Evolutionary conservation across 1,139 yeast genomes (phyloP).

Genomic region (Meyerozyma athensensis): DNA sequence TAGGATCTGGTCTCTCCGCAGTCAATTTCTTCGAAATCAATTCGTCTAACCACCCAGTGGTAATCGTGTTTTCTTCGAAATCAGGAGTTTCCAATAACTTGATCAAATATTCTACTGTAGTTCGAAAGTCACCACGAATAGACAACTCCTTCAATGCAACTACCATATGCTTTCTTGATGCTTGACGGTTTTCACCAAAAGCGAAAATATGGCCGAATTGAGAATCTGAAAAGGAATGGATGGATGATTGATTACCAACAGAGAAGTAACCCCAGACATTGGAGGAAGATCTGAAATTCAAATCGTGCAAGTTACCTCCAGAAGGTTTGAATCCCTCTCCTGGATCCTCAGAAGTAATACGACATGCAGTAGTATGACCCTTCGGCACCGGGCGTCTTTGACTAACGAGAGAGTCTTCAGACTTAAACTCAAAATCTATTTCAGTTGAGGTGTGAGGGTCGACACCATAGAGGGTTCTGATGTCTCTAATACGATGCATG

Average conservation of each 20-base stretch:
- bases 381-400: slow-evolving; percentile 94
- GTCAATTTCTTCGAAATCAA: slow-evolving; percentile 88
- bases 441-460: slow-evolving; percentile 91
- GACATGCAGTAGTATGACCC: slow-evolving; percentile 98
- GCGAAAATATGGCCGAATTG: slow-evolving; percentile 99
- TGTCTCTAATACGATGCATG: slow-evolving; percentile 88
- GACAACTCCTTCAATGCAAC: slow-evolving; percentile 95
- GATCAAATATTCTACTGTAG: slow-evolving; percentile 94
- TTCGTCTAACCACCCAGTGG: slow-evolving; percentile 99
- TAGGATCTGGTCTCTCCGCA: slow-evolving; percentile 93
- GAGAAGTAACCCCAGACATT: slow-evolving; percentile 99
- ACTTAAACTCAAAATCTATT: slow-evolving; percentile 84
- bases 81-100: slow-evolving; percentile 94
- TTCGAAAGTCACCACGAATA: slow-evolving; percentile 96
- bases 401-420: slow-evolving; percentile 62
- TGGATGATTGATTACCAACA: slow-evolving; percentile 93
- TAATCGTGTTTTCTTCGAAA: slow-evolving; percentile 91
- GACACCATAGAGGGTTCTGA: slow-evolving; percentile 87
- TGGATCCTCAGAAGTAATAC: slow-evolving; percentile 98
- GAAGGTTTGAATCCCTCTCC: slow-evolving; percentile 99
- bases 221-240: slow-evolving; percentile 95
- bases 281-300: slow-evolving; percentile 93
- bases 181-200: slow-evolving; percentile 97
- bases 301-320: slow-evolving; percentile 92
- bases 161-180: slow-evolving; percentile 97